phyloP scores from a whole-genome alignment of 2,329 filamentous ascomycete genomes.

The Didymellaceae sp. region DNA sequence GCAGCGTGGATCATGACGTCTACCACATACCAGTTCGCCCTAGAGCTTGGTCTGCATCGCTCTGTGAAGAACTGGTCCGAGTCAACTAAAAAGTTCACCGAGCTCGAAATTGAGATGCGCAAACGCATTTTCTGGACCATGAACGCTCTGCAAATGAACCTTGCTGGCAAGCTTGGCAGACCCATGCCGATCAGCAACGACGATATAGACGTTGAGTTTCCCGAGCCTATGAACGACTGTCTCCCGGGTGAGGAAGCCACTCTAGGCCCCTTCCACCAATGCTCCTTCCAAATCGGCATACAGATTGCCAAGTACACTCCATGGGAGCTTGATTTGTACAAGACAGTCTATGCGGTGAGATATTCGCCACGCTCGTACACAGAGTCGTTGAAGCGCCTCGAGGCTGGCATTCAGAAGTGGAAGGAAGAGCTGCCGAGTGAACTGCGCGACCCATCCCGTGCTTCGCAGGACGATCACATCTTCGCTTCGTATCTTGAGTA shows the following conservation, averaged over 20 bases:
- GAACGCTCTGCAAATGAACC: constrained; percentile 68
- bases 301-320: constrained; percentile 69
- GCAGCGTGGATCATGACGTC: constrained; percentile 73
- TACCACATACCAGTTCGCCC: constrained; percentile 69
- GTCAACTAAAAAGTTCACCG: constrained; percentile 51
- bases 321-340: constrained; percentile 75
- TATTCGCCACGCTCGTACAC: constrained; percentile 69
- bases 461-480: constrained; percentile 55
- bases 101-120: constrained; percentile 75
- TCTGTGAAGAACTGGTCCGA: constrained; percentile 66
- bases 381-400: constrained; percentile 67
- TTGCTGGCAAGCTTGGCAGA: constrained; percentile 76
- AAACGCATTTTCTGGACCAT: constrained; percentile 81
- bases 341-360: constrained; percentile 75
- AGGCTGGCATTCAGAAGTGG: constrained; percentile 69
- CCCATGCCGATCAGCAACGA: constrained; percentile 77
- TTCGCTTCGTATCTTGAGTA: constrained; percentile 58
- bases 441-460: constrained; percentile 58
- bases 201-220: constrained; percentile 81
- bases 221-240: constrained; percentile 74
- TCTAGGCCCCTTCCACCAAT: constrained; percentile 58
- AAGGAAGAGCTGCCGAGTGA: constrained; percentile 68
- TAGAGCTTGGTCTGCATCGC: constrained; percentile 78
- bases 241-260: constrained; percentile 64
- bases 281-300: constrained; percentile 71